These are phyloP conservation scores for Cynara cardunculus DNA, from an alignment of 129 eudicot genomes.

Conservation along the genomic window DNA sequence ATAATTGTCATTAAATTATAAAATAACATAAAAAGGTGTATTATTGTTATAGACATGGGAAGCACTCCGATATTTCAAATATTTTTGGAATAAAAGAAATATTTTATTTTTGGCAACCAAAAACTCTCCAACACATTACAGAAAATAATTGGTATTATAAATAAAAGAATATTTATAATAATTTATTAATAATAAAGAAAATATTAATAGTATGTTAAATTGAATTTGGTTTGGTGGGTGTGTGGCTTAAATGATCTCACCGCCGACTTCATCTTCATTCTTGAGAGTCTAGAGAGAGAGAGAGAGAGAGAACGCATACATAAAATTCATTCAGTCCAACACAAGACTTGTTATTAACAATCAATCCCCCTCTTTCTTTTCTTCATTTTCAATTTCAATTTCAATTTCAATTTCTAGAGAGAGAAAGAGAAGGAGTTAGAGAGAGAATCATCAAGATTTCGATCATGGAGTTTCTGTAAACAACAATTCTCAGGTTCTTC, in stretches of 20 bases:
- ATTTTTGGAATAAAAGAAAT: no score
- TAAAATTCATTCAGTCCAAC: slow-evolving; percentile 24
- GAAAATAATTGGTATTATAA: no score
- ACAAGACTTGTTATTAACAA: slow-evolving; percentile 6
- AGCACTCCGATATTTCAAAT: not conserved
- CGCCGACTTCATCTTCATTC: slow-evolving; percentile 27
- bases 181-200: no score
- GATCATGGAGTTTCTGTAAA: slow-evolving; percentile 27
- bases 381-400: slow-evolving; percentile 12
- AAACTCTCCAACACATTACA: not conserved
- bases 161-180: no score
- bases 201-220: not conserved
- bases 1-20: not conserved
- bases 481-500: slow-evolving; percentile 25
- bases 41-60: not conserved
- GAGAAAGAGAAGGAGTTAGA: slow-evolving; percentile 3
- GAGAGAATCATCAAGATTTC: not conserved
- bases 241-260: slow-evolving; percentile 35
- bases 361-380: not conserved
- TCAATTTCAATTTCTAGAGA: slow-evolving; percentile 15
- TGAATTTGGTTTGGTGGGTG: not conserved
- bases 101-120: not conserved
- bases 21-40: not conserved
- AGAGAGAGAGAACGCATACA: slow-evolving; percentile 5
- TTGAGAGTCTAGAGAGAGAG: slow-evolving; percentile 22